Evolutionary conservation across 1,284 basidiomycete species (phyloP).

Genomic region (Pseudozyma flocculosa): DNA sequence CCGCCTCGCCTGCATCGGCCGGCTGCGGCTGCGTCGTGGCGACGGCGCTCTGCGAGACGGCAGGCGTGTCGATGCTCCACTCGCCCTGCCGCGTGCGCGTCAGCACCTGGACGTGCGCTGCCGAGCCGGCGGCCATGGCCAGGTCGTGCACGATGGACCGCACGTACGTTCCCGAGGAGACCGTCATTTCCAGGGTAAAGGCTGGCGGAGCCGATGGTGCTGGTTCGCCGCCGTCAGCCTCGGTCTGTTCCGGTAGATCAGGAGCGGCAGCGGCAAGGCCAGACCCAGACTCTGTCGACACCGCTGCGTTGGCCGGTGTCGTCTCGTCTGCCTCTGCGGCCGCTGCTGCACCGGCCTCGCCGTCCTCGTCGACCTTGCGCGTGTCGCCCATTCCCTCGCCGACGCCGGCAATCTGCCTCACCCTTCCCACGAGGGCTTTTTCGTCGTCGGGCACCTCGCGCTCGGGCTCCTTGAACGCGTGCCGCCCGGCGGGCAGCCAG

Average conservation of each 20-base stretch:
- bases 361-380: conserved; percentile 12
- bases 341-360: conserved; percentile 1
- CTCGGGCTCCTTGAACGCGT: conserved; percentile 43
- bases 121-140: conserved; percentile 38
- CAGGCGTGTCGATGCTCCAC: conserved; percentile 32
- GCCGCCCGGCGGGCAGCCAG: conserved; percentile 43
- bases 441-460: conserved; percentile 47
- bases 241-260: too few relatives aligned
- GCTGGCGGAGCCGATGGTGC: conserved; percentile 24
- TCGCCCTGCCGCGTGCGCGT: conserved; percentile 52
- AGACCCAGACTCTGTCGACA: too few relatives aligned
- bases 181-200: conserved; percentile 53
- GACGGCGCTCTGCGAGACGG: not conserved
- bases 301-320: too few relatives aligned
- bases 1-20: not conserved
- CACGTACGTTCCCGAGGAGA: conserved; percentile 56
- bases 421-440: conserved; percentile 40
- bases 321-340: too few relatives aligned
- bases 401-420: conserved; percentile 41
- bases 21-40: not conserved
- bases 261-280: too few relatives aligned
- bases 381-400: conserved; percentile 30
- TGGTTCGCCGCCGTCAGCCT: conserved; percentile 1
- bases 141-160: conserved; percentile 57
- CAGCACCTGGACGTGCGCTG: conserved; percentile 54